These are phyloP conservation scores for Cladosporium austrohemisphaericum DNA, from an alignment of 2,329 filamentous ascomycete genomes.

Conservation along the genomic window DNA sequence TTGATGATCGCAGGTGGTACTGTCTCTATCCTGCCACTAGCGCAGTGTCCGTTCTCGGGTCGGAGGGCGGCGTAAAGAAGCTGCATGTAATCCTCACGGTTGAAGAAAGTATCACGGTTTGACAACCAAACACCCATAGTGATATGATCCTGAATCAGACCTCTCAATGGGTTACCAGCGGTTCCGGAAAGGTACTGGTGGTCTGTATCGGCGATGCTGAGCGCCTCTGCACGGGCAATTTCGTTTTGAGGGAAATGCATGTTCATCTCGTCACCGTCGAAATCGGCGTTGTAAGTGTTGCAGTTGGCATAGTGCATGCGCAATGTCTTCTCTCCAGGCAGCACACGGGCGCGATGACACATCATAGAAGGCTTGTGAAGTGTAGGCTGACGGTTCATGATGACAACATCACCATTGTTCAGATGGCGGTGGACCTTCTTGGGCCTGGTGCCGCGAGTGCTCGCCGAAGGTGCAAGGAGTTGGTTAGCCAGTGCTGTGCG, in stretches of 20 bases:
- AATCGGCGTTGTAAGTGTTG: constrained; percentile 99
- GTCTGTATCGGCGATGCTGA: constrained; percentile 92
- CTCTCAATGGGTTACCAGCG: constrained; percentile 86
- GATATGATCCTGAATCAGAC: constrained; percentile 97
- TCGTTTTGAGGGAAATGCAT: constrained; percentile 99
- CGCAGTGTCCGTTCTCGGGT: constrained; percentile 85
- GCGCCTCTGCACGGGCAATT: constrained; percentile 84
- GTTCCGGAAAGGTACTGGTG: constrained; percentile 95
- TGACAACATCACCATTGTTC: constrained; percentile 91
- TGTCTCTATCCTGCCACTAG: constrained; percentile 75
- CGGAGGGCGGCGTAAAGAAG: constrained; percentile 86
- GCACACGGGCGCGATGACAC: constrained; percentile 87
- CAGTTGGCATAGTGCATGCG: constrained; percentile 99
- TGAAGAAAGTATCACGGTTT: constrained; percentile 87
- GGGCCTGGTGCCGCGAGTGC: constrained; percentile 70
- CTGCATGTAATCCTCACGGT: constrained; percentile 82
- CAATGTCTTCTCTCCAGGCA: constrained; percentile 93
- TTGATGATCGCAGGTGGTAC: constrained; percentile 78
- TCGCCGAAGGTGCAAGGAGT: constrained; percentile 77
- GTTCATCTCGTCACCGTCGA: constrained; percentile 99
- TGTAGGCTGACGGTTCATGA: constrained; percentile 98
- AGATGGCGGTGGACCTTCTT: constrained; percentile 97
- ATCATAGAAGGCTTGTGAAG: constrained; percentile 99
- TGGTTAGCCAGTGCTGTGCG: constrained; percentile 88
- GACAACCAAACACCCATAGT: constrained; percentile 90